Evolutionary conservation across 2,329 filamentous ascomycete species (phyloP).

Genomic region (Phyllosticta capitalensis): DNA sequence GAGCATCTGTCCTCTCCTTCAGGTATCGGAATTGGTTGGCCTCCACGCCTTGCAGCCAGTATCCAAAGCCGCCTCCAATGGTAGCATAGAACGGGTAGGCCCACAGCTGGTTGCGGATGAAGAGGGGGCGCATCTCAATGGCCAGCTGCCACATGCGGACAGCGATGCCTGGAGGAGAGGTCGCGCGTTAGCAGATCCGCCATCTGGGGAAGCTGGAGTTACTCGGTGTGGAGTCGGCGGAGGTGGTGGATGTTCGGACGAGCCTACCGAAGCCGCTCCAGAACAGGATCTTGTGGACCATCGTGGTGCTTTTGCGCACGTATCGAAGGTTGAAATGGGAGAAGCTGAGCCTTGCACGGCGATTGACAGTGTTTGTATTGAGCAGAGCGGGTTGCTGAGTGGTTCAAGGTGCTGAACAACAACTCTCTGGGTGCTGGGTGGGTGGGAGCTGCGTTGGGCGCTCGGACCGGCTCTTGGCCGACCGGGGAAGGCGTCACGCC

Average conservation of each 20-base stretch:
- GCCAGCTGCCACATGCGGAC: slow-evolving; percentile 94
- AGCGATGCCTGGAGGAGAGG: slow-evolving; percentile 59
- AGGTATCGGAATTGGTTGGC: slow-evolving; percentile 69
- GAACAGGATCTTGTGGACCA: slow-evolving; percentile 59
- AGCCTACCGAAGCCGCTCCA: slow-evolving; percentile 84
- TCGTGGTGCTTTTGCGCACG: slow-evolving; percentile 20
- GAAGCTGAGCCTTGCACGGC: not conserved
- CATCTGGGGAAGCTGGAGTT: not conserved
- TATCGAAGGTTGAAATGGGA: not conserved
- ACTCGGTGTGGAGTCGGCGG: slow-evolving; percentile 2
- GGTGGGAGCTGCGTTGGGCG: not conserved
- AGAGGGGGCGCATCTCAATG: slow-evolving; percentile 94
- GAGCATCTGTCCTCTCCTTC: slow-evolving; percentile 63
- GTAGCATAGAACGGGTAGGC: slow-evolving; percentile 83
- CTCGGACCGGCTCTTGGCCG: slow-evolving; percentile 1
- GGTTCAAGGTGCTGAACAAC: not conserved
- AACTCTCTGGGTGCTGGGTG: not conserved
- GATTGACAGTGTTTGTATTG: not conserved
- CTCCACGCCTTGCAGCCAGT: slow-evolving; percentile 92
- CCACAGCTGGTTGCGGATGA: slow-evolving; percentile 76
- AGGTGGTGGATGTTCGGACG: slow-evolving; percentile 14
- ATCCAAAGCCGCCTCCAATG: slow-evolving; percentile 84
- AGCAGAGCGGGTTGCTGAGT: slow-evolving; percentile 1
- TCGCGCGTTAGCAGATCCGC: slow-evolving; percentile 13
- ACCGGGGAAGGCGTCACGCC: not conserved